These are phyloP conservation scores for Alternaria brassicicola DNA, from an alignment of 2,329 filamentous ascomycete species.

Conservation along the genomic window DNA sequence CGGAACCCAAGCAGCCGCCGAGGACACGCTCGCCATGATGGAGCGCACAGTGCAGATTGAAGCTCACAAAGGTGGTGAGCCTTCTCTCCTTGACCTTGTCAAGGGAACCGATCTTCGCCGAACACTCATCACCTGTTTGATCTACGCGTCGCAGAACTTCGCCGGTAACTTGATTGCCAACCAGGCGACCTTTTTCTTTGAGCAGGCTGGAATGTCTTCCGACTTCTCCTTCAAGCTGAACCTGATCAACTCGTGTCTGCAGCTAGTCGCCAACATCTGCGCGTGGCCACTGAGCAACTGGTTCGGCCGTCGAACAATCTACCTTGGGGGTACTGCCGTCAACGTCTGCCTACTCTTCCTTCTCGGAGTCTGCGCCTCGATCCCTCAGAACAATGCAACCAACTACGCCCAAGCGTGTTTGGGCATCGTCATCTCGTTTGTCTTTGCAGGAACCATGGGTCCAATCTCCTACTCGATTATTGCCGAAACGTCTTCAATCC, in stretches of 20 bases:
- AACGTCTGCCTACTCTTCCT: conserved; percentile 61
- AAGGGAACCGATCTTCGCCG: conserved; percentile 61
- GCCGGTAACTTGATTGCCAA: conserved; percentile 67
- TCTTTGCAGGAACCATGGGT: conserved; percentile 66
- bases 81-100: conserved; percentile 58
- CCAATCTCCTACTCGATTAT: conserved; percentile 72
- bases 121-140: conserved; percentile 61
- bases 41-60: conserved; percentile 62
- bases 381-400: conserved; percentile 50
- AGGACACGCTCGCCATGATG: conserved; percentile 63
- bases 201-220: conserved; percentile 63
- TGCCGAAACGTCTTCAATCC: conserved; percentile 68
- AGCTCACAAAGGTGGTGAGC: conserved; percentile 51
- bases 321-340: conserved; percentile 63
- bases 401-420: conserved; percentile 65
- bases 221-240: conserved; percentile 66
- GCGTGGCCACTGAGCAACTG: conserved; percentile 71
- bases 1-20: conserved; percentile 46
- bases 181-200: conserved; percentile 67
- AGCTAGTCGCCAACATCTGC: conserved; percentile 65
- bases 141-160: conserved; percentile 65
- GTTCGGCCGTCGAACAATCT: conserved; percentile 67
- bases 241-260: conserved; percentile 68
- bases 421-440: conserved; percentile 68
- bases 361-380: conserved; percentile 65